Percentiles rank a stretch among this genome's conserved stretches.
Evolutionary conservation across 73 alveolate species (phyloP).

Genomic region (Tetrahymena borealis): DNA sequence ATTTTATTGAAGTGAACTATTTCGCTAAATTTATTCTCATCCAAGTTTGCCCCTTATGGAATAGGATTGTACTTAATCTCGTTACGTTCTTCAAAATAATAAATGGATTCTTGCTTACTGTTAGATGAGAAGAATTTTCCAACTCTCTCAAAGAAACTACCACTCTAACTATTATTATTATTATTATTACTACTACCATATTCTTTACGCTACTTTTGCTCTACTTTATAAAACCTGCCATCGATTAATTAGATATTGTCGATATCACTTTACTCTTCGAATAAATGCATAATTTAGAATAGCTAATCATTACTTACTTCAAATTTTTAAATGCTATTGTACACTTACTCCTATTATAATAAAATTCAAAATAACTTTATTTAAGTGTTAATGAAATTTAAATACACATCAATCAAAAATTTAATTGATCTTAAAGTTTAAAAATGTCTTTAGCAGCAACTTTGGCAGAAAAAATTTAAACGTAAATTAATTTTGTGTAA

Average conservation of each 20-base stretch:
- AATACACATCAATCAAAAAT: no score
- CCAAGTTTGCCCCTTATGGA: neutral
- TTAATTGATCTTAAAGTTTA: no score
- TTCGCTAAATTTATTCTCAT: neutral
- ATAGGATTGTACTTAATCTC: neutral
- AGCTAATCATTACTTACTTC: neutral
- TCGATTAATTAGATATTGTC: neutral
- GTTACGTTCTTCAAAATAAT: neutral
- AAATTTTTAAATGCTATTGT: neutral
- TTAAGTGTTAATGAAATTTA: neutral
- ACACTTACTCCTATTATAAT: neutral
- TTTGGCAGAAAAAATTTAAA: no score
- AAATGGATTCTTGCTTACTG: neutral
- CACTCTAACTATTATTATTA: neutral
- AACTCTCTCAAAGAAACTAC: neutral
- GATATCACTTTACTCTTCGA: neutral
- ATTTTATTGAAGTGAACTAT: neutral
- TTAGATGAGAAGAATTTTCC: neutral
- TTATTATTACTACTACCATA: no score
- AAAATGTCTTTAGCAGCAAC: no score
- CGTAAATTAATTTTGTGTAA: no score
- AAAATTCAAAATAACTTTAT: neutral
- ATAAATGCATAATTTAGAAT: neutral
- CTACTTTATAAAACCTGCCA: neutral
- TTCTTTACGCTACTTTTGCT: neutral